Evolutionary conservation across 2,329 filamentous ascomycete genomes (phyloP), one percentile per base, ranked within the genome.

Genomic region (Epichloe typhina): DNA sequence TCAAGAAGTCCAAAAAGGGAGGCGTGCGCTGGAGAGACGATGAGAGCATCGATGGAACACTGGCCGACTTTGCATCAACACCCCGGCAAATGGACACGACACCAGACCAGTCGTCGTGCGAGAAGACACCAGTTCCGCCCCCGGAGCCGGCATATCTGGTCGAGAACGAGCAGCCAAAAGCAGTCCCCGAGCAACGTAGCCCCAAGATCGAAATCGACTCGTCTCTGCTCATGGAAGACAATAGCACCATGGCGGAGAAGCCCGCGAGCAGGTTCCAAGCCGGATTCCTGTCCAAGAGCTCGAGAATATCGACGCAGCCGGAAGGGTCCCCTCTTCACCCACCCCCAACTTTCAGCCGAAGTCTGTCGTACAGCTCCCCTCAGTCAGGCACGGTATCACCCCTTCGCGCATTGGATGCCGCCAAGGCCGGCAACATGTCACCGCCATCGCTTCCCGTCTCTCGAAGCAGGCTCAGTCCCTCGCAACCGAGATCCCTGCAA

Each of bases 11-110:
- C 9, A 79, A 82, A 88, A 88, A 23, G 67, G 80, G 90, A 53
- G 83, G 77, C 44, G 91, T 98, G 5, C 80, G 91, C 56, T 98
- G 93, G 93, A 83, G 88, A 52, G 93, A 97, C 60, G 93, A 97
- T 59, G 88, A 80, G 61, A 71, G 84, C 2, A 85, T 94, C 61
- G 82, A 91, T 48, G 90, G 89, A 23, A 83, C 84, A 1, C 71
- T 97, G 51, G 89, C 86, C 11, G 93, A 97, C 63, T 96, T 91
- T 63, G 87, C 91, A 62, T 88, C 88, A 68, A 96, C 91, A 3
- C 91, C 93, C 1, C 79, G 89, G 64, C 86, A 83, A 62, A 66
- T 76, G 8, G 72, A 57, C 21, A 55, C 78, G 15, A 72, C 73
- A 2, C 77, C 81, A 6, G 77, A 82, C 47, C 50, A 59, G 19